phyloP scores from a whole-genome alignment of 371 early-diverging fungal species.

The Mucor lusitanicus region DNA sequence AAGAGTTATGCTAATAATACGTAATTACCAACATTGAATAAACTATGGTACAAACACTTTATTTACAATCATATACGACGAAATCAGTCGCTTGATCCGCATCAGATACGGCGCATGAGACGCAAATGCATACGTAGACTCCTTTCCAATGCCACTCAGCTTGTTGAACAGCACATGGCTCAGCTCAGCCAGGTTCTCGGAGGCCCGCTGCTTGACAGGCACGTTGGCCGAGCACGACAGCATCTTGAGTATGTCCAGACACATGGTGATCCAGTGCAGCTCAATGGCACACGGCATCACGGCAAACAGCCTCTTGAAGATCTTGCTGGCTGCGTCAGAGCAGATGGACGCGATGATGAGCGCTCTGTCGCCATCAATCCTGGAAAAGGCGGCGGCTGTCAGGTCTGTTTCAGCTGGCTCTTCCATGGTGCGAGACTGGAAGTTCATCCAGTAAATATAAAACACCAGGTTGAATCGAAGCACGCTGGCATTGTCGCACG shows the following conservation, averaged over 20 bases:
- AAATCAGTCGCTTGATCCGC: neutral
- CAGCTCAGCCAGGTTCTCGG: neutral
- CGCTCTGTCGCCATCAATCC: constrained; percentile 34
- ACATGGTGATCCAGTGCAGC: constrained; percentile 31
- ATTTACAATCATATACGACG: constrained; percentile 9
- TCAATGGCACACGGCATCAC: constrained; percentile 35
- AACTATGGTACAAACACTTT: constrained; percentile 6
- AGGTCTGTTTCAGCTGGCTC: constrained; percentile 16
- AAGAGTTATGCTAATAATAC: too few species aligned
- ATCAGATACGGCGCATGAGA: constrained; percentile 1
- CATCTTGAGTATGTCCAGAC: constrained; percentile 22
- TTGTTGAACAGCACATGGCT: neutral
- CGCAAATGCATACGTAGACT: neutral
- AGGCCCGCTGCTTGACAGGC: constrained; percentile 25
- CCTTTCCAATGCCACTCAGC: neutral
- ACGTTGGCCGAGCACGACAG: constrained; percentile 12
- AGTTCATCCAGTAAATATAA: constrained; percentile 32
- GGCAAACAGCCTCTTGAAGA: constrained; percentile 16
- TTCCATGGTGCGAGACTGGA: constrained; percentile 32
- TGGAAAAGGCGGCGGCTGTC: constrained; percentile 18
- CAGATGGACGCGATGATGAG: constrained; percentile 37
- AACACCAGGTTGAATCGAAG: constrained; percentile 30
- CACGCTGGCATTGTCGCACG: constrained; percentile 11
- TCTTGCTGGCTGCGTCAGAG: constrained; percentile 30
- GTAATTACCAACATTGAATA: neutral